A percentile compares a stretch with the other conserved stretches of the same genome.
Evolutionary conservation across 1,139 yeast genomes (phyloP).

Genomic region (Petasospora rhodanensis): DNA sequence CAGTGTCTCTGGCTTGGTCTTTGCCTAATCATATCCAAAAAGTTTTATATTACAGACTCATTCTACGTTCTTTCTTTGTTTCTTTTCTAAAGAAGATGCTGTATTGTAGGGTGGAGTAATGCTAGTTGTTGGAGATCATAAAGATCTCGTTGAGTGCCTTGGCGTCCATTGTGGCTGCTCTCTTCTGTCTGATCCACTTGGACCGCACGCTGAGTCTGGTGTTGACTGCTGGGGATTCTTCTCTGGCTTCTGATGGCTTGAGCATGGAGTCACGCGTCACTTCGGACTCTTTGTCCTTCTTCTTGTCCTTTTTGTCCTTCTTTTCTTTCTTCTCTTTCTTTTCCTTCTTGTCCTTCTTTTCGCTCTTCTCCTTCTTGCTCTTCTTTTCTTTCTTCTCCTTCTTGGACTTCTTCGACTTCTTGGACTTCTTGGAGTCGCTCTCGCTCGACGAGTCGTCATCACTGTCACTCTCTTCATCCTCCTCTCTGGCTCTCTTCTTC

Average conservation of each 20-base stretch:
- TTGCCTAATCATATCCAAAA: background rate
- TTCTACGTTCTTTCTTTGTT: no score
- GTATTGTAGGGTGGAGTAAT: background rate
- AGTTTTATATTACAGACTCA: no score
- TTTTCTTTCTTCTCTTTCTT: slow-evolving; percentile 31
- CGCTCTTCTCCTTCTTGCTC: slow-evolving; percentile 14
- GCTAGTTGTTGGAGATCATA: slow-evolving; percentile 57
- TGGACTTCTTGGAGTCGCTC: slow-evolving; percentile 21
- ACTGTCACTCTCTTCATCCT: slow-evolving; percentile 29
- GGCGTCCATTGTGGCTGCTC: slow-evolving; percentile 86
- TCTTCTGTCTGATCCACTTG: slow-evolving; percentile 80
- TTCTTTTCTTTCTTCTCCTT: slow-evolving; percentile 18
- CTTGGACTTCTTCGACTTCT: slow-evolving; percentile 23
- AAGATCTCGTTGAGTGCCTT: slow-evolving; percentile 88
- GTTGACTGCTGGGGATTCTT: slow-evolving; percentile 34
- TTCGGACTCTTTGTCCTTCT: slow-evolving; percentile 26
- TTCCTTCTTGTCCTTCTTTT: slow-evolving; percentile 30
- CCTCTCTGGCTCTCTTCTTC: slow-evolving; percentile 21
- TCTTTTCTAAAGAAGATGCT: background rate
- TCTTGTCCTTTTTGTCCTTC: slow-evolving; percentile 23
- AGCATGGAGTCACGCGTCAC: slow-evolving; percentile 39
- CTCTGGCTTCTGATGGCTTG: slow-evolving; percentile 32
- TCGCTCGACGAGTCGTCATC: no score
- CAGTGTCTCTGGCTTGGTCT: no score
- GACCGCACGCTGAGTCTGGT: slow-evolving; percentile 78